Conservation (phyloP, 768 basidiomycete genomes). For the Termitomyces sp. region DNA sequence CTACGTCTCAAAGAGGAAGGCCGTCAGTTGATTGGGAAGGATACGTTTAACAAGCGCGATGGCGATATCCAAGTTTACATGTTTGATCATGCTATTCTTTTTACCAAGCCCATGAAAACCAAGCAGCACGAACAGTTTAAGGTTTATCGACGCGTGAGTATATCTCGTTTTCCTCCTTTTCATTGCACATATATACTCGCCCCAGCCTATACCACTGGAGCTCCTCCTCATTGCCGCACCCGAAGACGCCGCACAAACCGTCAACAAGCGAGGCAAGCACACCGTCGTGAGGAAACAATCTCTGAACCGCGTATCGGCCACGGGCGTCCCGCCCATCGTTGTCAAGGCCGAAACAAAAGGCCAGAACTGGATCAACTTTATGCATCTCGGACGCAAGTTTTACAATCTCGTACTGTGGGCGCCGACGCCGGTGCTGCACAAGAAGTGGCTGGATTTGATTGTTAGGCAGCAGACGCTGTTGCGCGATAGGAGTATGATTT, state of each 20-base stretch:
- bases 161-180: not conserved
- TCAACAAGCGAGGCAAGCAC: slow-evolving; percentile 35
- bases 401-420: slow-evolving; percentile 94
- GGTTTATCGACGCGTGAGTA: slow-evolving; percentile 85
- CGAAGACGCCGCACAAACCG: slow-evolving; percentile 49
- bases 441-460: slow-evolving; percentile 93
- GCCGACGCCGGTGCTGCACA: slow-evolving; percentile 73
- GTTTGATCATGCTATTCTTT: slow-evolving; percentile 93
- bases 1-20: slow-evolving; percentile 82
- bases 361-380: slow-evolving; percentile 88
- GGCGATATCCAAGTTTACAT: slow-evolving; percentile 92
- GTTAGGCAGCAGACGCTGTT: slow-evolving; percentile 83
- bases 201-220: slow-evolving; percentile 92
- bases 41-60: slow-evolving; percentile 81
- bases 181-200: not conserved
- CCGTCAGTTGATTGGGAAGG: slow-evolving; percentile 89
- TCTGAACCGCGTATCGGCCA: slow-evolving; percentile 32
- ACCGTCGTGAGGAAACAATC: slow-evolving; percentile 41
- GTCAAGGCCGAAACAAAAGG: slow-evolving; percentile 65
- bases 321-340: slow-evolving; percentile 42
- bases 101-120: slow-evolving; percentile 82
- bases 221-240: slow-evolving; percentile 77
- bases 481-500: slow-evolving; percentile 79
- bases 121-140: slow-evolving; percentile 89
- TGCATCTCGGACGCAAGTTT: slow-evolving; percentile 88